Conservation (phyloP, 2,329 filamentous ascomycete species). For the Apiospora malaysiana region DNA sequence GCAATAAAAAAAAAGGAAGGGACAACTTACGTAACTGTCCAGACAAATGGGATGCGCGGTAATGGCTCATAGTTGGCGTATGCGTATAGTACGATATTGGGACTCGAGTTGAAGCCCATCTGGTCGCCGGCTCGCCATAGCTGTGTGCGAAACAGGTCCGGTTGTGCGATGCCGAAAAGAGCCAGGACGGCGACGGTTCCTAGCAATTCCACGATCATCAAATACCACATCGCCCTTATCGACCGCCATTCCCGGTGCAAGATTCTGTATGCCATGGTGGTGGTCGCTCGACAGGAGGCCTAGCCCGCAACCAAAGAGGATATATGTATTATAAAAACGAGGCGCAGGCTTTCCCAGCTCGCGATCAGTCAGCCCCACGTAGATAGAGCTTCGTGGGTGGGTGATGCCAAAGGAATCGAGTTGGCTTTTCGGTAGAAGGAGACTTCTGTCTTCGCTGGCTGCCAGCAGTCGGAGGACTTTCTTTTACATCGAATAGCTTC, state of each 20-base stretch:
- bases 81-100: constrained; percentile 71
- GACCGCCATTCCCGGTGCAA: constrained; percentile 65
- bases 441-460: constrained; percentile 21
- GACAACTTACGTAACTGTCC: constrained; percentile 71
- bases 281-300: constrained; percentile 27
- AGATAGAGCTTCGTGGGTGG: not conserved
- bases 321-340: not conserved
- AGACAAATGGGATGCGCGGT: constrained; percentile 70
- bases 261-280: constrained; percentile 57
- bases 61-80: constrained; percentile 73
- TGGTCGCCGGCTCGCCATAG: constrained; percentile 76
- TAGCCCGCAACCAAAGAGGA: constrained; percentile 1
- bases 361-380: not conserved
- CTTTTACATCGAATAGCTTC: constrained; percentile 20
- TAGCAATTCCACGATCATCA: constrained; percentile 70
- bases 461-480: constrained; percentile 23
- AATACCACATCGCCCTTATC: constrained; percentile 63
- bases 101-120: constrained; percentile 76
- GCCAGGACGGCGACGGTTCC: constrained; percentile 70
- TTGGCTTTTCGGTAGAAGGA: not conserved
- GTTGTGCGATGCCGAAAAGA: constrained; percentile 75
- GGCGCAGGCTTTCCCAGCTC: not conserved
- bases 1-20: constrained; percentile 18
- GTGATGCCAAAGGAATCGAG: not conserved
- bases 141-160: constrained; percentile 72